These are phyloP conservation scores for Acer negundo DNA, from an alignment of 345 rosid species.

Conservation along the genomic window DNA sequence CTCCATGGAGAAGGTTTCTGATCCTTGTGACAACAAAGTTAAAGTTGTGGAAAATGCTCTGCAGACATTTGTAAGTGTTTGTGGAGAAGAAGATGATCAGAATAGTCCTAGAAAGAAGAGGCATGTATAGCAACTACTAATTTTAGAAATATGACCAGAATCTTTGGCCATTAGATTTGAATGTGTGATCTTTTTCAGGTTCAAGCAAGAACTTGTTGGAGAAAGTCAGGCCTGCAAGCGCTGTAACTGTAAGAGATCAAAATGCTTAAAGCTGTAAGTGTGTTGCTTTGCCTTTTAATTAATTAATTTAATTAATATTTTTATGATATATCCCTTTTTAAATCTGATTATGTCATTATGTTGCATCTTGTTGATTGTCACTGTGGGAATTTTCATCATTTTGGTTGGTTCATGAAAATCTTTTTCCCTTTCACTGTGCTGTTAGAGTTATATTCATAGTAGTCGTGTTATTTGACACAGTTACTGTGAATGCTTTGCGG, in stretches of 20 bases:
- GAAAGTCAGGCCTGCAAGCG: slow-evolving; percentile 73
- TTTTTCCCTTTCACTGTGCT: slow-evolving; percentile 10
- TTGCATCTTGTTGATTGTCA: neutral
- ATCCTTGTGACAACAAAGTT: slow-evolving; percentile 29
- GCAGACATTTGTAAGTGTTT: slow-evolving; percentile 30
- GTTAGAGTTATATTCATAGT: neutral
- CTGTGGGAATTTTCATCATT: neutral
- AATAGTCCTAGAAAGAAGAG: slow-evolving; percentile 44
- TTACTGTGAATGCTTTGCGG: slow-evolving; percentile 89
- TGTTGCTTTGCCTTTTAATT: neutral
- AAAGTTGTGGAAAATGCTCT: slow-evolving; percentile 31
- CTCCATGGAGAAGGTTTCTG: slow-evolving; percentile 34
- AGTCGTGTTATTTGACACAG: slow-evolving; percentile 36
- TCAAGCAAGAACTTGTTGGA: slow-evolving; percentile 30
- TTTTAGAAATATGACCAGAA: slow-evolving; percentile 1
- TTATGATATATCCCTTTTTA: neutral
- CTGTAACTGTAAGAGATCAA: slow-evolving; percentile 84
- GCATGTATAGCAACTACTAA: slow-evolving; percentile 24
- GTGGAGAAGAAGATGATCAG: slow-evolving; percentile 28
- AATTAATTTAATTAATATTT: neutral
- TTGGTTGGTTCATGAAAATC: neutral
- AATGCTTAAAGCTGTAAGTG: slow-evolving; percentile 98
- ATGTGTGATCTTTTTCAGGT: slow-evolving; percentile 37
- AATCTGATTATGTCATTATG: neutral
- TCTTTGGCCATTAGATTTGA: slow-evolving; percentile 8